These are phyloP conservation scores for Schizosaccharomyces lindneri DNA, from an alignment of 805 yeast species.

Conservation along the genomic window DNA sequence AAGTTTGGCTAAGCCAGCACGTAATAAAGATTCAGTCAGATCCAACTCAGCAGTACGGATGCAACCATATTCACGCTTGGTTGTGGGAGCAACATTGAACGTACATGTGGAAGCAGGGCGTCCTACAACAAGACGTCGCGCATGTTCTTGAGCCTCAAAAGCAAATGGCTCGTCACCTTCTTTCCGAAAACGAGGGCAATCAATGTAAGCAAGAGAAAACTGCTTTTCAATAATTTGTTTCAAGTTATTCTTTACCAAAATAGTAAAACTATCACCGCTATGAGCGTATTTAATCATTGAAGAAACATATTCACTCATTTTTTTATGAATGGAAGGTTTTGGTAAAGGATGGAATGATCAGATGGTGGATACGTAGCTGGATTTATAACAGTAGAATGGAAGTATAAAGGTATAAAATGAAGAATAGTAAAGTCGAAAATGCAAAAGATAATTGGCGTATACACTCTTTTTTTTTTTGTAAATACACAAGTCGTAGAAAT, in stretches of 20 bases:
- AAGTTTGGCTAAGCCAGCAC: constrained; percentile 32
- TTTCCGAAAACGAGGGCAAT: constrained; percentile 26
- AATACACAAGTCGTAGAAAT: no score
- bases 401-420: no score
- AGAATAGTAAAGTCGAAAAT: no score
- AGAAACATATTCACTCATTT: neutral
- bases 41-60: constrained; percentile 35
- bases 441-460: no score
- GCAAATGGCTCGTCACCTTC: constrained; percentile 17
- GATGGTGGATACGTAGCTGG: no score
- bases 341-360: neutral
- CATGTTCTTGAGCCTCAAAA: constrained; percentile 33
- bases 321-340: neutral
- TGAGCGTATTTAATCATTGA: neutral
- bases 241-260: neutral
- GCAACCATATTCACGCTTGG: constrained; percentile 44
- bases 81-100: constrained; percentile 23
- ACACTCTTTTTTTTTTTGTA: no score
- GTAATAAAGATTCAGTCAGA: constrained; percentile 24
- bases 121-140: constrained; percentile 39
- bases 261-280: neutral
- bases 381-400: no score
- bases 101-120: constrained; percentile 35
- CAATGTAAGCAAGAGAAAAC: constrained; percentile 38
- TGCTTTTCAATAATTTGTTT: constrained; percentile 22